Percentiles rank a stretch among this genome's conserved stretches.
phyloP scores from a whole-genome alignment of 2,329 filamentous ascomycete species.

The Pseudocercospora musae region DNA sequence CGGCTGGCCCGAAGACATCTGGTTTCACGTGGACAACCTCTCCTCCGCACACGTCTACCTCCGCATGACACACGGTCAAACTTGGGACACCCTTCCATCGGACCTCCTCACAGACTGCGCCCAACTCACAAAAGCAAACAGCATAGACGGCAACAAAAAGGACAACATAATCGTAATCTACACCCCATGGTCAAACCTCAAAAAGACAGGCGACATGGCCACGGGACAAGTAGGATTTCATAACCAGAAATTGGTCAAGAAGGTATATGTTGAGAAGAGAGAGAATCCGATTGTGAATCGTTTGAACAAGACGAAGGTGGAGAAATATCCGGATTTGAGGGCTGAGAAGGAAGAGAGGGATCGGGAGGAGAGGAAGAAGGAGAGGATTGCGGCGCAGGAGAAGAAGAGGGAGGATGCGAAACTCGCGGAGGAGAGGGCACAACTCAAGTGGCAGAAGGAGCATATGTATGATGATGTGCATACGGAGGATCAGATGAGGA shows the following conservation, averaged over 20 bases:
- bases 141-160: slow-evolving; percentile 99
- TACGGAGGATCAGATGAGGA: slow-evolving; percentile 76
- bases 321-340: slow-evolving; percentile 79
- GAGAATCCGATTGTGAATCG: slow-evolving; percentile 93
- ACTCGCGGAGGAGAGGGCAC: slow-evolving; percentile 74
- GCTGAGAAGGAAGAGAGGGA: slow-evolving; percentile 77
- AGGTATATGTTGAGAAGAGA: slow-evolving; percentile 71
- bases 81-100: slow-evolving; percentile 77
- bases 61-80: slow-evolving; percentile 69
- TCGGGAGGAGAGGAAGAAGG: slow-evolving; percentile 67
- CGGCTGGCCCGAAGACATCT: slow-evolving; percentile 93
- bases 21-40: slow-evolving; percentile 98
- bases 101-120: slow-evolving; percentile 80
- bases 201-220: slow-evolving; percentile 94
- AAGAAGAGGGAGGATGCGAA: slow-evolving; percentile 74
- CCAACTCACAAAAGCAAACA: slow-evolving; percentile 98
- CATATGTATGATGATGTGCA: slow-evolving; percentile 95
- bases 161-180: slow-evolving; percentile 97
- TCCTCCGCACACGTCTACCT: slow-evolving; percentile 97
- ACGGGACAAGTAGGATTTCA: slow-evolving; percentile 94
- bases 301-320: slow-evolving; percentile 93
- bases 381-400: slow-evolving; percentile 60
- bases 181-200: slow-evolving; percentile 94
- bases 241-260: slow-evolving; percentile 79
- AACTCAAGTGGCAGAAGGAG: slow-evolving; percentile 93